phyloP scores from a whole-genome alignment of 202 grass and related monocot species.

The Setaria italica region DNA sequence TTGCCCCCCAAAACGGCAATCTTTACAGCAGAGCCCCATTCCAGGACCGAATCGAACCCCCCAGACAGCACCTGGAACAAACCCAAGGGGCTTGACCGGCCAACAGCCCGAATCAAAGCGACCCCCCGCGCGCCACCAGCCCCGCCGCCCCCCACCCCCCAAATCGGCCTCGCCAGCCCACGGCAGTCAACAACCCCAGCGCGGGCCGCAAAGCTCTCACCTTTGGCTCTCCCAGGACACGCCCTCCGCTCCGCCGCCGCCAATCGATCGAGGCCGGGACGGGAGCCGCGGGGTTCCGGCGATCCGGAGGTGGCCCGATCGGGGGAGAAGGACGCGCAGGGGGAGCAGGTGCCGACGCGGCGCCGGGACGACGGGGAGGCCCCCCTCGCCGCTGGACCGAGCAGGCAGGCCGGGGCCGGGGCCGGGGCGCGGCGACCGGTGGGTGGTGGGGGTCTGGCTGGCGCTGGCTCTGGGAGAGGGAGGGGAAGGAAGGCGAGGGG shows the following conservation, averaged over 20 bases:
- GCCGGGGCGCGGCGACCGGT: slow-evolving; percentile 28
- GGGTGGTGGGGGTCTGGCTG: slow-evolving; percentile 13
- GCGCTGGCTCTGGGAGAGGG: neutral
- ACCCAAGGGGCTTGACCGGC: neutral
- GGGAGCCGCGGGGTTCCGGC: slow-evolving; percentile 12
- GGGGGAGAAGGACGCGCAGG: neutral
- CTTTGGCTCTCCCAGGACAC: slow-evolving; percentile 14
- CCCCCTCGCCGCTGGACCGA: neutral
- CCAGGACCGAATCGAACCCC: slow-evolving; percentile 29
- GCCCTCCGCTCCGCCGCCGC: neutral
- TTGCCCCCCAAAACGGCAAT: neutral
- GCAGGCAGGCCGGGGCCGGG: neutral
- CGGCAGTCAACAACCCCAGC: neutral
- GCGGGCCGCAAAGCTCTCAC: neutral
- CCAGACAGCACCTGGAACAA: neutral
- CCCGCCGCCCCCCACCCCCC: neutral
- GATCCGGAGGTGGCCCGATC: slow-evolving; percentile 4
- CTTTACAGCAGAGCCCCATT: neutral
- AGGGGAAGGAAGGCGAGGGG: neutral
- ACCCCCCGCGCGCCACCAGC: neutral
- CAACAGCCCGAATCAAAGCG: neutral
- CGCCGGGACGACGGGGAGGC: neutral
- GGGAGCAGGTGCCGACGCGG: neutral
- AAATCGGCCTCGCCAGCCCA: slow-evolving; percentile 1
- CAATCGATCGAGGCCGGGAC: neutral